Base-by-base conservation (phyloP, 805 yeast species). In the Ogataea polymorpha region DNA sequence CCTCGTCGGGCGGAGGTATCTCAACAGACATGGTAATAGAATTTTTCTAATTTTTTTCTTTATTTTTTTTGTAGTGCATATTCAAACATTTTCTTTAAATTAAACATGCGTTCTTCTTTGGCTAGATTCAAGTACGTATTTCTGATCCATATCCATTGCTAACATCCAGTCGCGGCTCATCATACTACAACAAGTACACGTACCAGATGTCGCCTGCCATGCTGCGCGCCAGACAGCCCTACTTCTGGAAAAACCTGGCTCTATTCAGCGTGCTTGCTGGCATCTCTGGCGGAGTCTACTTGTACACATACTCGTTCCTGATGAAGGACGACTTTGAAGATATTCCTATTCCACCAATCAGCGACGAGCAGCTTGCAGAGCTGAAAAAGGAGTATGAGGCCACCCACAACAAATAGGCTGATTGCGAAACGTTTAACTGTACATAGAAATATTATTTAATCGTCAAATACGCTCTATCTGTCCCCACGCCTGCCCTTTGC, bases 291-390 rank as follows among this genome's bases (percentile, higher is more conserved):
- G 80, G 86, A 32, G 82, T 88, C 20, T 90, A 79, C 62, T 49
- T 63, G 49, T 69, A 79, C 65, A 82, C 95, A 0, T 81, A 78
- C 72, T 67, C 75, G 50, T 74, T 77, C 56, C 68, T 86, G 53
- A 79, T 77, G 50, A 71, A 71, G 56, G 96, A 89, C 58, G 96
- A 91, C 49, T 88, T 91, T 61, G 79, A 74, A 33, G 96, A 90
- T 60, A 87, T 91, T 52, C 97, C 97, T 29, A 80, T 91, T 51
- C 99, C 99, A 35, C 97, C 98, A 14, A 73, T 91, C 44, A 74
- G 82, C 28, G 93, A 85, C 46, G 80, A 74, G 39, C 93, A 88
- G 59, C 71, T 91, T 57, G 77, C 75, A 37, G 71, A 77, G 61
- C 74, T 90, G 67, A 80, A 76, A 63, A 71, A 74, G 57, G 95